Evolutionary conservation across 2,329 filamentous ascomycete genomes (phyloP).

Genomic region (Parascedosporium putredinis): DNA sequence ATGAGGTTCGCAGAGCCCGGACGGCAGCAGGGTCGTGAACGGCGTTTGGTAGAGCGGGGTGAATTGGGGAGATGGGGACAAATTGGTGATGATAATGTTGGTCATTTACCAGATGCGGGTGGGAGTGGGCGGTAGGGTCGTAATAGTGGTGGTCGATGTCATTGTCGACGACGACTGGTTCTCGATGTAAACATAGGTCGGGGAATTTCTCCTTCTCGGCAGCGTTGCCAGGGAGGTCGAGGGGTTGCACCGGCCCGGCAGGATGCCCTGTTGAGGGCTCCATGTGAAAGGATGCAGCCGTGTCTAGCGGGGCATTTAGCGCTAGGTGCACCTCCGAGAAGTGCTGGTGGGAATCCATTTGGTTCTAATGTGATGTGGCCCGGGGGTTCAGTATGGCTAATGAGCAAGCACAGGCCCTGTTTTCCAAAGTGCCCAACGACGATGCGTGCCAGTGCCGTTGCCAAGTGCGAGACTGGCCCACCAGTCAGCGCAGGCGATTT

Average conservation of each 20-base stretch:
- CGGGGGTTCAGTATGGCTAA: neutral
- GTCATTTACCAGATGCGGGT: slow-evolving; percentile 8
- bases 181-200: slow-evolving; percentile 32
- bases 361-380: too few relatives aligned
- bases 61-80: slow-evolving; percentile 5
- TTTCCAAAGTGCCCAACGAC: too few relatives aligned
- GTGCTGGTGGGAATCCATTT: slow-evolving; percentile 2
- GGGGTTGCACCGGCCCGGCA: slow-evolving; percentile 12
- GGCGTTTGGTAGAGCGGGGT: slow-evolving; percentile 6
- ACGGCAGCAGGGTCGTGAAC: slow-evolving; percentile 17
- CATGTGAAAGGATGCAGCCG: neutral
- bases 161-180: slow-evolving; percentile 4
- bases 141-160: slow-evolving; percentile 9
- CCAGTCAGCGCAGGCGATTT: neutral
- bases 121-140: slow-evolving; percentile 6
- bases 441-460: neutral
- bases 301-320: neutral
- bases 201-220: slow-evolving; percentile 25
- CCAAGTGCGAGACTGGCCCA: neutral
- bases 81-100: slow-evolving; percentile 5
- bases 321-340: neutral
- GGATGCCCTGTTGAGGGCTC: neutral
- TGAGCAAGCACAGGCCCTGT: neutral
- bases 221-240: slow-evolving; percentile 26
- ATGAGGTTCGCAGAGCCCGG: slow-evolving; percentile 15